Base-by-base conservation (phyloP, 2,329 filamentous ascomycete species). In the Aspergillus novofumigatus region DNA sequence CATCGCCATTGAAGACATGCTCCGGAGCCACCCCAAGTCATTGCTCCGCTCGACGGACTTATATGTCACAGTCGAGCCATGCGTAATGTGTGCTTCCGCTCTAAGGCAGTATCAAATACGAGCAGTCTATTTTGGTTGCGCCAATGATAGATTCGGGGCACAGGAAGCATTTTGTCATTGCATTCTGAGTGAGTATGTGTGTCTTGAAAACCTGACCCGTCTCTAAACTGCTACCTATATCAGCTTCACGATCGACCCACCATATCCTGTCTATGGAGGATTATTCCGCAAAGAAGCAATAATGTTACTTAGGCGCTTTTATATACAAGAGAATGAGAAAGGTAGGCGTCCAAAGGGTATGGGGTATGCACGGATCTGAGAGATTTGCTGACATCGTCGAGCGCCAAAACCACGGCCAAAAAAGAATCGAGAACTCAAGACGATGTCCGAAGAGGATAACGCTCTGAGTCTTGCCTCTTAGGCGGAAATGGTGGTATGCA, bases 81-180 rank as follows among this genome's bases (percentile, higher is more conserved):
- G 94, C 74, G 91, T 99, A 77, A 99, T 99, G 94, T 99, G 94
- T 72, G 94, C 94, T 11, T 95, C 92, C 6, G 86, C 95, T 53
- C 82, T 99, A 52, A 86, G 92, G 52, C 95, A 99, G 75, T 88
- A 95, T 62, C 85, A 86, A 14, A 92, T 99, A 74, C 85, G 89
- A 60, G 89, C 88, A 64, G 94, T 99, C 32, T 97, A 93, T 74
- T 99, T 94, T 74, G 95, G 94, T 4, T 96, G 92, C 58, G 86
- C 90, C 66, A 99, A 99, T 73, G 94, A 99, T 77, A 90, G 95
- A 57, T 99, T 99, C 77, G 94, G 94, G 94, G 95, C 32, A 96
- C 92, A 17, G 94, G 94, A 1, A 93, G 95, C 54, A 94, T 99
- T 14, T 86, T 99, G 71, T 89, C 87, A 64, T 86, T 97, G 54